phyloP scores from a whole-genome alignment of 495 filamentous ascomycete species.

The Hypoxylon lienhwacheense region DNA sequence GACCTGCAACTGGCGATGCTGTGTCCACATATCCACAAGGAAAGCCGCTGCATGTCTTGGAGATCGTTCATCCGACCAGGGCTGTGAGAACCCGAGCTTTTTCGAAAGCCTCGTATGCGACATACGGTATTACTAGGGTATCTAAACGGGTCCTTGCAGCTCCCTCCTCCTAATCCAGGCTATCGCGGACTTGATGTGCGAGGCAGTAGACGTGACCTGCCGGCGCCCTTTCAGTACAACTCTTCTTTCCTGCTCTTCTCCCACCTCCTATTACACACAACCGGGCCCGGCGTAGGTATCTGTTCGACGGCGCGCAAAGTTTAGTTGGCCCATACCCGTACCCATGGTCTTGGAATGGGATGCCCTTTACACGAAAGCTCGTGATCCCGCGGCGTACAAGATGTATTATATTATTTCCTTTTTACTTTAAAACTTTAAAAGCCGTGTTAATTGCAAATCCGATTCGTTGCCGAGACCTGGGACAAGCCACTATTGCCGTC shows the following conservation, averaged over 20 bases:
- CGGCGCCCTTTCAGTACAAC: conserved; percentile 8
- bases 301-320: conserved; percentile 36
- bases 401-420: too few relatives aligned
- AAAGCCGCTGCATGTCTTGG: conserved; percentile 35
- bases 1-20: conserved; percentile 33
- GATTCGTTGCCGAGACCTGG: conserved; percentile 30
- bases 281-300: conserved; percentile 9
- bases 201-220: conserved; percentile 2
- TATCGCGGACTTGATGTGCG: conserved; percentile 6
- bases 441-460: conserved; percentile 23
- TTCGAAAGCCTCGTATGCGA: conserved; percentile 25
- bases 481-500: conserved; percentile 26
- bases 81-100: conserved; percentile 28
- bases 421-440: too few relatives aligned
- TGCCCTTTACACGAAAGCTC: conserved; percentile 21
- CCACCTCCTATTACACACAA: too few relatives aligned
- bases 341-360: conserved; percentile 36
- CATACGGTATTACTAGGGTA: conserved; percentile 24
- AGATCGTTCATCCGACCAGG: conserved; percentile 32
- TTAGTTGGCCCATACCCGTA: conserved; percentile 34
- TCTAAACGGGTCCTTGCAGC: conserved; percentile 28
- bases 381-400: conserved; percentile 26
- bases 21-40: conserved; percentile 31
- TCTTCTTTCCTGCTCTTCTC: too few relatives aligned
- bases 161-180: background rate